These are phyloP conservation scores for Penicillium pulvis DNA, from an alignment of 495 filamentous ascomycete genomes.

Conservation along the genomic window DNA sequence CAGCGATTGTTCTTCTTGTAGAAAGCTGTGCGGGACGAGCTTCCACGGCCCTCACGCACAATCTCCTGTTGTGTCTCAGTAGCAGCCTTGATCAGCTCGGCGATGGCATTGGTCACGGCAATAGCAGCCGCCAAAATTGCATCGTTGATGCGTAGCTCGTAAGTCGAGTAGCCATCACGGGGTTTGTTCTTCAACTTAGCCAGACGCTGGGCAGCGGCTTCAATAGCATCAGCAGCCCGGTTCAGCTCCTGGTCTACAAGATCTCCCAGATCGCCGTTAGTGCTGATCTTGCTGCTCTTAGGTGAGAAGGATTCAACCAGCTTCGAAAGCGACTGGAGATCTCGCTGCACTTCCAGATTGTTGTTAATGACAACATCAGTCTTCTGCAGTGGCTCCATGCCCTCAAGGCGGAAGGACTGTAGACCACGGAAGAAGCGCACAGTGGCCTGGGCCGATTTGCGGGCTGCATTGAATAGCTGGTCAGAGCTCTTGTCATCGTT, in stretches of 20 bases:
- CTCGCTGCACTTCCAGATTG: conserved; percentile 90
- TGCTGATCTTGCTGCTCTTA: conserved; percentile 75
- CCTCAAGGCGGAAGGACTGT: conserved; percentile 90
- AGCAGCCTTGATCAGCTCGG: conserved; percentile 93
- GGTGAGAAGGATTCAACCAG: conserved; percentile 88
- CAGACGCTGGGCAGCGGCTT: conserved; percentile 84
- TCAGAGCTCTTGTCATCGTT: conserved; percentile 94
- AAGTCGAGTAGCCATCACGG: conserved; percentile 91
- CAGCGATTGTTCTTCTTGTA: conserved; percentile 99
- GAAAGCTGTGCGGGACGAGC: conserved; percentile 87
- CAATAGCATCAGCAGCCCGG: conserved; percentile 95
- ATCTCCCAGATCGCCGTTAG: conserved; percentile 87
- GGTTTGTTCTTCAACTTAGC: conserved; percentile 92
- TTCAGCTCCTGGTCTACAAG: conserved; percentile 88
- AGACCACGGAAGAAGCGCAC: conserved; percentile 95
- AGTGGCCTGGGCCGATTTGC: conserved; percentile 82
- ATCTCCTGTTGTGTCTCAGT: conserved; percentile 95
- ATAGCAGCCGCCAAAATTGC: conserved; percentile 91
- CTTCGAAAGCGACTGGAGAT: conserved; percentile 88
- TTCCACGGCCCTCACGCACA: conserved; percentile 90
- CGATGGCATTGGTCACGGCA: conserved; percentile 95
- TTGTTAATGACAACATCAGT: conserved; percentile 95
- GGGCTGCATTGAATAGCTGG: conserved; percentile 74
- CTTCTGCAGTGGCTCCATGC: conserved; percentile 83
- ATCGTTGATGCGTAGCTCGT: conserved; percentile 93